Base-by-base conservation (phyloP, 2,329 filamentous ascomycete genomes). In the Teratosphaeria gauchensis region DNA sequence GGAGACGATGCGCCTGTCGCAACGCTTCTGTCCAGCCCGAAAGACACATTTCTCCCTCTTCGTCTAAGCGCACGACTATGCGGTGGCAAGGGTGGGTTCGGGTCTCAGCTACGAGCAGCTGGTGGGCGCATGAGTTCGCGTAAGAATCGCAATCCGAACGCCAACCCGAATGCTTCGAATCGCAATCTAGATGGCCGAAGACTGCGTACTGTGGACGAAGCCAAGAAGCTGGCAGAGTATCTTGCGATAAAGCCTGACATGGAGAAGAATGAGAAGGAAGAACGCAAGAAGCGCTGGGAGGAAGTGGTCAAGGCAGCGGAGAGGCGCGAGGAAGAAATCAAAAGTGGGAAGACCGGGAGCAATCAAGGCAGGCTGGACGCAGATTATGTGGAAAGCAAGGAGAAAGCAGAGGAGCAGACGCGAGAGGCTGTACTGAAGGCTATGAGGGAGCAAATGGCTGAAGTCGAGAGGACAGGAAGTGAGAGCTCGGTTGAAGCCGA, bases 101-200 rank as follows among this genome's bases (percentile, higher is more conserved):
- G 94, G 57, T 97, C 92, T 1, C 95, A 99, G 74, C 85, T 99
- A 42, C 90, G 95, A 70, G 94, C 95, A 0, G 94, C 94, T 2
- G 94, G 95, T 71, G 94, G 95, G 48, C 92, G 95, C 77, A 99
- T 99, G 94, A 95, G 91, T 2, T 92, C 89, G n/a, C 84, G 86
- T 66, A 95, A 95, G 78, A 94, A 92, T 80, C 87, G 87, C 69
- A 87, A 87, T 58, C 31, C 21, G 12, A 30, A 30, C 16, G 63
- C 95, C 42, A 86, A 90, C 62, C 59, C 63, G 9, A 92, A 95
- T 69, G 92, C 86, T 28, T 96, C 92, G 2, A 96, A 90, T 70
- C 85, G 94, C 63, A 99, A 97, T 65, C 80, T 99, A 1, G 94
- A 97, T 68, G 94, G 94, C 0, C 85, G 94, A 24, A 84, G 94